Conservation (phyloP, 169 alveolate species). For the Cyclospora cayetanensis region DNA sequence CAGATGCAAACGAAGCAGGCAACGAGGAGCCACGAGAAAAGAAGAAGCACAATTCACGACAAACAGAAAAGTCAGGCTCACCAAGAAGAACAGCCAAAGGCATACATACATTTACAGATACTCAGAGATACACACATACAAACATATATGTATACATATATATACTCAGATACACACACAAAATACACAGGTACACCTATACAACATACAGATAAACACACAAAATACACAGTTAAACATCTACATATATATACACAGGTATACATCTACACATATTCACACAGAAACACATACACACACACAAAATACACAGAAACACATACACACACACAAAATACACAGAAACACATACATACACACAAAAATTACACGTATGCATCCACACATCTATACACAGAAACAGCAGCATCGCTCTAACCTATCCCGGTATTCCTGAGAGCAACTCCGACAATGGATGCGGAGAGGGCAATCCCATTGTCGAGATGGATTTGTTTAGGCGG, state of each 20-base stretch:
- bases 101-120: not conserved
- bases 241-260: too few species aligned
- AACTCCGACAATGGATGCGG: slow-evolving; percentile 48
- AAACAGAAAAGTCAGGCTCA: not conserved
- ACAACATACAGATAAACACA: not conserved
- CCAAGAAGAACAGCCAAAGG: not conserved
- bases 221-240: not conserved
- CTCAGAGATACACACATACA: not conserved
- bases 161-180: not conserved
- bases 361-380: too few species aligned
- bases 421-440: slow-evolving; percentile 2
- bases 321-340: too few species aligned
- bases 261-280: too few species aligned
- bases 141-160: not conserved
- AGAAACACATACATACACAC: too few species aligned
- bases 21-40: not conserved
- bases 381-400: too few species aligned
- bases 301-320: too few species aligned
- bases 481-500: slow-evolving; percentile 55
- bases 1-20: not conserved
- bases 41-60: not conserved
- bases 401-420: not conserved
- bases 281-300: too few species aligned
- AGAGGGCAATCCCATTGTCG: slow-evolving; percentile 37
- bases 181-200: not conserved